Base-by-base conservation (phyloP, 2,329 filamentous ascomycete species). In the Didymella glomerata region DNA sequence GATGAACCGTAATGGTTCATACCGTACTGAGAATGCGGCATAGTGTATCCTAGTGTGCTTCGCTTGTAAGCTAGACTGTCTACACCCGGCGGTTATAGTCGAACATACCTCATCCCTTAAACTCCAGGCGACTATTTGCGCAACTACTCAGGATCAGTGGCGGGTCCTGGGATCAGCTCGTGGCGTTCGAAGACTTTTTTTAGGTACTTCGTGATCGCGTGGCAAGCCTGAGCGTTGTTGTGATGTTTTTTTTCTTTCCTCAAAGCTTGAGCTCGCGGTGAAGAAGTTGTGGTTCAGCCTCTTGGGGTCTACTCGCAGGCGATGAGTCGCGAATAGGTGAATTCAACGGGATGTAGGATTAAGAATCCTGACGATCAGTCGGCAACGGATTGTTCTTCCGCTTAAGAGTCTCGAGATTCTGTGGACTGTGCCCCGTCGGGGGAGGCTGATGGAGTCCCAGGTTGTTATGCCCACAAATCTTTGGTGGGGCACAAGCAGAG, bases 31-130 rank as follows among this genome's bases (percentile, higher is more conserved):
- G 75, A 69, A 66, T 77, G 72, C 61, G 75, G 67, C 76, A 77
- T 77, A 71, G 77, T 76, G 61, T 72, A 77, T 52, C 71, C 76
- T 66, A 78, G 67, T 59, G 74, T 75, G 73, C 76, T 79, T 54
- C 10, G 36, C 18, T 42, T 40, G 58, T 74, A 22, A 72, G 69
- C 53, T 22, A 18, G n/a, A 22, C 50, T 20, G 20, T n/a, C 4
- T 16, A 36, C 40, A 44, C 24, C 22, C 24, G 13, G 41, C 16
- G 41, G 24, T n/a, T n/a, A 27, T n/a, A 27, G 11, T n/a, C 13
- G 16, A 44, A 38, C 61, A 40, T 76, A 77, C 76, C 75, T 78
- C 76, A 78, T 78, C 62, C 76, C 74, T 76, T 76, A 71, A 54
- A 69, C 58, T 41, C 69, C 67, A 22, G 69, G 47, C 18, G 63